Percentiles rank a stretch among this genome's conserved stretches.
Conservation (phyloP, 768 basidiomycete genomes). For the Phanerodontia chrysosporium region DNA sequence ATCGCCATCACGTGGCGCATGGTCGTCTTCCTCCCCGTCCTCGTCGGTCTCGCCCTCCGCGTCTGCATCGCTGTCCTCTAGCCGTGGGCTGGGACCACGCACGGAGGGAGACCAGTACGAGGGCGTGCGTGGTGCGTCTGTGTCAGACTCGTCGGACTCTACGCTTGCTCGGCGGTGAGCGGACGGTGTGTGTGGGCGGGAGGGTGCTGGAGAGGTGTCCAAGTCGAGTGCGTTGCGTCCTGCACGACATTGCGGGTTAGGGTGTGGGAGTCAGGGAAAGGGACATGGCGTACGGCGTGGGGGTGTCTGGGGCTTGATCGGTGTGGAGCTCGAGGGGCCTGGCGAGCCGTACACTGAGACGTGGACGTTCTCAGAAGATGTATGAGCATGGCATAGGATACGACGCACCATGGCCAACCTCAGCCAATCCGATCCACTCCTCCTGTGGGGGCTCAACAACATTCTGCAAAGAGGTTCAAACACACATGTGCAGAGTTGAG, state of each 20-base stretch:
- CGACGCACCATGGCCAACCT: neutral
- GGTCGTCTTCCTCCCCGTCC: too few species aligned
- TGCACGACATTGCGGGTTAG: neutral
- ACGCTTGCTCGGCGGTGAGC: neutral
- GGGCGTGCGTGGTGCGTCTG: neutral
- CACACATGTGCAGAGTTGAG: neutral
- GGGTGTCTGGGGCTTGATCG: too few species aligned
- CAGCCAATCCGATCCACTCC: neutral
- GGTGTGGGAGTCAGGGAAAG: neutral
- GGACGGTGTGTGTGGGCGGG: neutral
- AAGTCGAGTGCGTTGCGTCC: neutral
- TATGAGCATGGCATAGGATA: neutral
- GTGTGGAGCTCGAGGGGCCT: too few species aligned
- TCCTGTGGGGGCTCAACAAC: neutral
- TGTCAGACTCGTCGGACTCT: too few species aligned
- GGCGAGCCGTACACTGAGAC: too few species aligned
- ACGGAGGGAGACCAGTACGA: neutral
- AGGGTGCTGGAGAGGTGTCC: neutral
- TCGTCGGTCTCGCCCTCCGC: neutral
- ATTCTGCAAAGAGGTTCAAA: neutral
- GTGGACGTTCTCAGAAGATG: neutral
- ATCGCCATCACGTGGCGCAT: too few species aligned
- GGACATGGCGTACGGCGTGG: neutral
- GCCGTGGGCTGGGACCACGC: neutral
- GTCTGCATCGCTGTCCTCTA: neutral